Base-by-base conservation (phyloP, 148 eudicot genomes). In the Cornus suecica region DNA sequence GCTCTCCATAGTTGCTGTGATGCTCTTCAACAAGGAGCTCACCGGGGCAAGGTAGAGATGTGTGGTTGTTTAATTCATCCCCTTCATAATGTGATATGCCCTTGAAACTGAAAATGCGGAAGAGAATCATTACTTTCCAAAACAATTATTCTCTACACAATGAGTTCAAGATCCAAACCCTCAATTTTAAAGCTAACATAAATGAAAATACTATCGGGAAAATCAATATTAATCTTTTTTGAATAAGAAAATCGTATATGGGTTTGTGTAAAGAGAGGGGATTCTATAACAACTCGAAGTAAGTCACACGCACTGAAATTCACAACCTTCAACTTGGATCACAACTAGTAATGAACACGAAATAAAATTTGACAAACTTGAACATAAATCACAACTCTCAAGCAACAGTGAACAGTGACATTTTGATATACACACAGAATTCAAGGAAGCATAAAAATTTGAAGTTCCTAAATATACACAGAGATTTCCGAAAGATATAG, bases 1-100 rank as follows among this genome's bases (percentile, higher is more conserved):
- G 99, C 82, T 94, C 99, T 60, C 98, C 98, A 71, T 94, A 94
- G 77, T 94, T 92, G 92, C 97, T 92, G 74, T 94, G 97, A 82
- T 94, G 98, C 80, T 92, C 88, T 79, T 94, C 98, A 20, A 94
- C 98, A n/a, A 94, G 92, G 25, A 94, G 96, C 81, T 89, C 96
- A 22, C 94, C 88, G 2, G 97, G 99, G 76, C 99, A 94, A 42
- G 96, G 97, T 30, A 94, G 81, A 71, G 96, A 90, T 11, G 99
- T 94, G 77, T 90, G 97, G 77, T 94, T 92, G 73, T 75, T 84
- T 76, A 88, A 80, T 75, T 90, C 92, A 29, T 84, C 91, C 34
- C 89, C 91, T 87, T 89, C 92, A 65, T 94, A 90, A 66, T 94
- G 97, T 4, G 99, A 94, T 83, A 94, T 94, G 42, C 99, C 99